These are phyloP conservation scores for Phytophthora aleatoria DNA, from an alignment of 352 stramenopile species.

Conservation along the genomic window DNA sequence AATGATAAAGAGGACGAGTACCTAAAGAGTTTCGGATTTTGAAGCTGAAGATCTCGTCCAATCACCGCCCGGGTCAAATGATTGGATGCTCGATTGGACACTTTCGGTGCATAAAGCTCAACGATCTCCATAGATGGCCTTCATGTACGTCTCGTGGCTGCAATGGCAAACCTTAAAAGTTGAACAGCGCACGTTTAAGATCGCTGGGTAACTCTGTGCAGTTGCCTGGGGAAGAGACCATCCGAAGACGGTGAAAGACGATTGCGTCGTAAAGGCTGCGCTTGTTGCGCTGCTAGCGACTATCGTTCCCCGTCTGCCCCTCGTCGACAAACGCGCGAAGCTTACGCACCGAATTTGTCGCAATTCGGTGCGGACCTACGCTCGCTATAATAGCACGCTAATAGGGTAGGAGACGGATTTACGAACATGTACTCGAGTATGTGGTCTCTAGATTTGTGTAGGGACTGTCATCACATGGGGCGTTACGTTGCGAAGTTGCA, in stretches of 20 bases:
- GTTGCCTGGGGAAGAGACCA: too few species aligned
- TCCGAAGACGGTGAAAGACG: not conserved
- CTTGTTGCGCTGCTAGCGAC: conserved; percentile 3
- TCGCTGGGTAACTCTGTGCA: not conserved
- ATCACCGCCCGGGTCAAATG: conserved; percentile 2
- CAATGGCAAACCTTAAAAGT: conserved; percentile 10
- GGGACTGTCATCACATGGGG: not conserved
- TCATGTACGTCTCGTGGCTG: not conserved
- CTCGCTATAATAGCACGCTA: not conserved
- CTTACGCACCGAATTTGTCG: conserved; percentile 14
- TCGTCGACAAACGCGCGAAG: not conserved
- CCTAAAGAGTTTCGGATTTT: not conserved
- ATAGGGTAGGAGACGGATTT: not conserved
- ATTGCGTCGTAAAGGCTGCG: conserved; percentile 10
- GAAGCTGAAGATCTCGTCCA: conserved; percentile 6
- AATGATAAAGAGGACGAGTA: not conserved
- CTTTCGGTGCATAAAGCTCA: conserved; percentile 21
- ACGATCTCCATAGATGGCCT: not conserved
- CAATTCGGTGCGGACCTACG: not conserved
- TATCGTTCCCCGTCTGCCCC: conserved; percentile 4
- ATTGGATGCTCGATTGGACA: not conserved
- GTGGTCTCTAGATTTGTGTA: not conserved
- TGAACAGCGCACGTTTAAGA: not conserved
- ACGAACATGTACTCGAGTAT: not conserved
- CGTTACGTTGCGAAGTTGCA: conserved; percentile 5